Percentiles rank a stretch among this genome's conserved stretches.
These are phyloP conservation scores for Nakazawaea siamensis DNA, from an alignment of 805 yeast genomes.

Conservation along the genomic window DNA sequence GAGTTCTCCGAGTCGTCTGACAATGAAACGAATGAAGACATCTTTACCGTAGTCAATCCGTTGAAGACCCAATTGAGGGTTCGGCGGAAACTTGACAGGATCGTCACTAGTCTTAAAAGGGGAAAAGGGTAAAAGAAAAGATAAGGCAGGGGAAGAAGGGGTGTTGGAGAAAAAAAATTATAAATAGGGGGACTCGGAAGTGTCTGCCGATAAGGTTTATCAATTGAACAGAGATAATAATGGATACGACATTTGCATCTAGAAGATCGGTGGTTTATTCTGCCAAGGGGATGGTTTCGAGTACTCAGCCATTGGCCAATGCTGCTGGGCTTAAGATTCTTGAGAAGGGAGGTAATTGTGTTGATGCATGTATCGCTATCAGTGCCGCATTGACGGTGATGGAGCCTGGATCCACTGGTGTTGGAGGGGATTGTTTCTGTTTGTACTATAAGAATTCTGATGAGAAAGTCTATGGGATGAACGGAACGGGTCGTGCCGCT, in stretches of 20 bases:
- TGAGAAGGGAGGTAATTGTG: constrained; percentile 66
- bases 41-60: no score
- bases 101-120: no score
- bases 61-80: no score
- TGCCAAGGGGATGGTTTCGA: constrained; percentile 61
- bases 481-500: constrained; percentile 73
- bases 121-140: no score
- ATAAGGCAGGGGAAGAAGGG: no score
- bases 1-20: no score
- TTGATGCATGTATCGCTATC: constrained; percentile 56
- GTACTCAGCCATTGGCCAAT: constrained; percentile 71
- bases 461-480: constrained; percentile 53
- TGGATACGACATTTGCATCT: constrained; percentile 30
- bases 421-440: constrained; percentile 64
- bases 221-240: not conserved
- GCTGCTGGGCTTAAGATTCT: constrained; percentile 64
- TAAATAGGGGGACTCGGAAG: no score
- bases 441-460: constrained; percentile 43
- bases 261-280: constrained; percentile 73
- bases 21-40: no score
- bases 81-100: no score
- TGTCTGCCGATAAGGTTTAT: no score
- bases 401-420: constrained; percentile 56
- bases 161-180: no score
- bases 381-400: constrained; percentile 46